Conservation (phyloP, 257 asterid genomes). For the Solanum etuberosum region DNA sequence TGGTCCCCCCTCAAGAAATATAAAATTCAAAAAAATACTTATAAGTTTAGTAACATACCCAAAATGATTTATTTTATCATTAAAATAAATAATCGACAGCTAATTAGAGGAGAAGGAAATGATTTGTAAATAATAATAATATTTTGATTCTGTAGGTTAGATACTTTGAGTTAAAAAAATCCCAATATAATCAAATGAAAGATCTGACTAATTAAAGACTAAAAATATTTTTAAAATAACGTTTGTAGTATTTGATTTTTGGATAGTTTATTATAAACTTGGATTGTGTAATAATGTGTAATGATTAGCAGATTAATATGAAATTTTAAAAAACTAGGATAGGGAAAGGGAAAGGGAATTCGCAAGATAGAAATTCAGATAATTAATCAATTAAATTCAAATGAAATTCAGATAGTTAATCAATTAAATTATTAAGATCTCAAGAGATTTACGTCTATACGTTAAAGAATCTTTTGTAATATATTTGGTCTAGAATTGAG, state of each 20-base stretch:
- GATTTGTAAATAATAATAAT: background rate
- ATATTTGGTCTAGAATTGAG: background rate
- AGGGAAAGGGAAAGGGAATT: too few species aligned
- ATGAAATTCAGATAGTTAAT: background rate
- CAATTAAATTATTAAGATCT: background rate
- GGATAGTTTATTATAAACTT: background rate
- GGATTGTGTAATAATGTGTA: background rate
- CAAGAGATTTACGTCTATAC: background rate
- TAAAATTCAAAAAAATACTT: background rate
- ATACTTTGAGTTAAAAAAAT: background rate
- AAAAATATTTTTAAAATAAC: background rate
- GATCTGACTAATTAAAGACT: background rate
- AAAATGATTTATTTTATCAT: background rate
- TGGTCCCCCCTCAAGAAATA: background rate
- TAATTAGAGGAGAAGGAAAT: background rate
- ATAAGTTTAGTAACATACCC: background rate
- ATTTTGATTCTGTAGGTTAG: background rate
- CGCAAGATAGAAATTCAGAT: too few species aligned
- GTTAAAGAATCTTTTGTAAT: background rate
- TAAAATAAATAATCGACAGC: background rate
- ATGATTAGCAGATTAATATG: background rate
- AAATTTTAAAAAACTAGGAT: background rate
- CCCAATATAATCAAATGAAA: background rate
- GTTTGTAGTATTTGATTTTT: background rate
- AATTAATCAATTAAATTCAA: background rate